Percentiles rank a stretch among this genome's conserved stretches.
Evolutionary conservation across 352 stramenopile species (phyloP).

Genomic region (Pythium rishiriense): DNA sequence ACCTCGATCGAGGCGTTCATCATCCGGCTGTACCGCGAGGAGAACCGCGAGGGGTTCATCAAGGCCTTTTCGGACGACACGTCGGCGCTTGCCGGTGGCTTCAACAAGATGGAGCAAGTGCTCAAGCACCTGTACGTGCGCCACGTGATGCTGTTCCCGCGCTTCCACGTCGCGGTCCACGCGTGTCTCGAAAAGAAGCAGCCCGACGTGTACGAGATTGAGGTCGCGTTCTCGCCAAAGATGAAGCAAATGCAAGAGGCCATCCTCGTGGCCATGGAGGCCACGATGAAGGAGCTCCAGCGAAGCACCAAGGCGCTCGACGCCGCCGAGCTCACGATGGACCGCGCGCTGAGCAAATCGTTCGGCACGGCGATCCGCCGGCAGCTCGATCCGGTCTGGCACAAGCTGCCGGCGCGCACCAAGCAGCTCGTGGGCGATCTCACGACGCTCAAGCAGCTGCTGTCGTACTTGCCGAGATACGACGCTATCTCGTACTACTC

Average conservation of each 20-base stretch:
- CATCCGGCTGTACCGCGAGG: conserved; percentile 91
- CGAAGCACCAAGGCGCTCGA: conserved; percentile 83
- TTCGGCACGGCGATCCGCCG: conserved; percentile 64
- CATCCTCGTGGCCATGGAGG: conserved; percentile 92
- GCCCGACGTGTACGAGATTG: conserved; percentile 93
- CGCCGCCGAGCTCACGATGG: conserved; percentile 87
- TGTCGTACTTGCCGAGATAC: conserved; percentile 94
- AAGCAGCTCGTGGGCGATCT: conserved; percentile 93
- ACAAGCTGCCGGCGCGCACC: conserved; percentile 90
- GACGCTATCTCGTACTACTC: conserved; percentile 96
- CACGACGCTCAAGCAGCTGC: conserved; percentile 75
- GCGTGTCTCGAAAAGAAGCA: conserved; percentile 83
- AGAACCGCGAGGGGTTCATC: conserved; percentile 92
- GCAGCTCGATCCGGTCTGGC: conserved; percentile 97
- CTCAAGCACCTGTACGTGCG: conserved; percentile 94
- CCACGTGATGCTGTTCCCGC: conserved; percentile 93
- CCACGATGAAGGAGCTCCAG: conserved; percentile 94
- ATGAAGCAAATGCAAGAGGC: conserved; percentile 96
- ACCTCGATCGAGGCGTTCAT: conserved; percentile 98
- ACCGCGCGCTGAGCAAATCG: conserved; percentile 91
- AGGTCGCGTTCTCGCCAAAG: conserved; percentile 86
- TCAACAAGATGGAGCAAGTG: conserved; percentile 95
- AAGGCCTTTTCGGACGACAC: conserved; percentile 97
- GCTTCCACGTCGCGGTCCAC: conserved; percentile 93
- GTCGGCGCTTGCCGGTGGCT: conserved; percentile 88